phyloP scores from a whole-genome alignment of 441 rosid genomes.

The Brassica balearica region DNA sequence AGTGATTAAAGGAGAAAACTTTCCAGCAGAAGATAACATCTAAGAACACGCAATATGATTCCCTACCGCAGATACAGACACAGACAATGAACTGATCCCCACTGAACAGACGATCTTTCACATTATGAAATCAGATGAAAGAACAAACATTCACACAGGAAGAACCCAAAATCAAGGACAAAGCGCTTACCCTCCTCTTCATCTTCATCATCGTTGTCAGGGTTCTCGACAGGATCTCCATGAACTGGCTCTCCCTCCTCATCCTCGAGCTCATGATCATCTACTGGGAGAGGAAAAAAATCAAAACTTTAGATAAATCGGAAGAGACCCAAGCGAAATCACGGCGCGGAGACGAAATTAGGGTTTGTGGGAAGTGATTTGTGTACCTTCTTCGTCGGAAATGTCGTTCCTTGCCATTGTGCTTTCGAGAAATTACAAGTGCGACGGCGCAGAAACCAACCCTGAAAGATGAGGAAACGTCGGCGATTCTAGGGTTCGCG shows the following conservation, averaged over 20 bases:
- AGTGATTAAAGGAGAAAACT: neutral
- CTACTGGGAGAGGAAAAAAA: neutral
- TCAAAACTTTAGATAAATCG: neutral
- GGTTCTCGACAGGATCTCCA: neutral
- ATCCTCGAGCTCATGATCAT: neutral
- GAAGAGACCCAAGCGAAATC: neutral
- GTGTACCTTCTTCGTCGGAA: no score
- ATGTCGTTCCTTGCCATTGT: neutral
- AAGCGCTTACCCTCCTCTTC: neutral
- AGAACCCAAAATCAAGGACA: neutral
- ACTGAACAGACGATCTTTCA: no score
- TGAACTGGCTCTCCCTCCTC: neutral
- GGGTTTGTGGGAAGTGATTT: neutral
- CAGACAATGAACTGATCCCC: no score
- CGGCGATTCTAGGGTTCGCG: neutral
- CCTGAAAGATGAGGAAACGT: neutral
- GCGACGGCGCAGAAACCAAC: neutral
- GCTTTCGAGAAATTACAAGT: neutral
- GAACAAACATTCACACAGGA: neutral
- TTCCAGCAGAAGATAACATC: constrained; percentile 2
- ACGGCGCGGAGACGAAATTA: neutral
- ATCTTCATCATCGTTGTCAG: neutral
- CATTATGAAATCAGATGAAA: no score
- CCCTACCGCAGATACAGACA: no score
- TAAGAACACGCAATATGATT: neutral